Evolutionary conservation across 2,329 filamentous ascomycete genomes (phyloP).

Genomic region (Macroventuria anomochaeta): DNA sequence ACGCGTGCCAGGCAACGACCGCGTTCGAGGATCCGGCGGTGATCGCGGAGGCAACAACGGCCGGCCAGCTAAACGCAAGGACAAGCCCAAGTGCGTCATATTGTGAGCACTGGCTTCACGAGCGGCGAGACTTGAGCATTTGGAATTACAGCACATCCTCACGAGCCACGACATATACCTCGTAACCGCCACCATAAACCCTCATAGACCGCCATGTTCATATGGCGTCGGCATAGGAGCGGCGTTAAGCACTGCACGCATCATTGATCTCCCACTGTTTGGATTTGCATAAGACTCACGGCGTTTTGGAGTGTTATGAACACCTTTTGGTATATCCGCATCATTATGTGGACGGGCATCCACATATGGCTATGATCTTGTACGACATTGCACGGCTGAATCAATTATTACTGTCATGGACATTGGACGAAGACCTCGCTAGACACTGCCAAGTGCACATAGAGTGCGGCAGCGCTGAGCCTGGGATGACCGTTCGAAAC

Average conservation of each 20-base stretch:
- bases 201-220: conserved; percentile 40
- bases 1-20: conserved; percentile 27
- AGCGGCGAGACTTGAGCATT: conserved; percentile 27
- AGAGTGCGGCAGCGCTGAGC: background rate
- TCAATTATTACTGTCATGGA: conserved; percentile 13
- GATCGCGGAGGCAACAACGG: conserved; percentile 25
- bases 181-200: conserved; percentile 33
- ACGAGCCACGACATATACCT: conserved; percentile 37
- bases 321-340: conserved; percentile 22
- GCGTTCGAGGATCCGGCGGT: conserved; percentile 21
- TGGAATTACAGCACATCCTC: conserved; percentile 35
- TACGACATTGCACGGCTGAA: conserved; percentile 34
- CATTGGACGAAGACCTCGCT: conserved; percentile 5
- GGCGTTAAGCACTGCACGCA: conserved; percentile 45
- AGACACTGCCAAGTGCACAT: background rate
- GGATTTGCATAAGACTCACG: conserved; percentile 40
- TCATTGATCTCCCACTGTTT: conserved; percentile 31
- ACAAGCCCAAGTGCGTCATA: conserved; percentile 46
- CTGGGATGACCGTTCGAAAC: background rate
- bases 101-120: conserved; percentile 29
- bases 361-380: conserved; percentile 26
- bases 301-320: conserved; percentile 40
- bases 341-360: conserved; percentile 23
- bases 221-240: conserved; percentile 45
- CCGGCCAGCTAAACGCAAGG: conserved; percentile 27